Evolutionary conservation across 2,329 filamentous ascomycete genomes (phyloP), one percentile per base, ranked within the genome.

Genomic region (Endoconidiophora polonica): DNA sequence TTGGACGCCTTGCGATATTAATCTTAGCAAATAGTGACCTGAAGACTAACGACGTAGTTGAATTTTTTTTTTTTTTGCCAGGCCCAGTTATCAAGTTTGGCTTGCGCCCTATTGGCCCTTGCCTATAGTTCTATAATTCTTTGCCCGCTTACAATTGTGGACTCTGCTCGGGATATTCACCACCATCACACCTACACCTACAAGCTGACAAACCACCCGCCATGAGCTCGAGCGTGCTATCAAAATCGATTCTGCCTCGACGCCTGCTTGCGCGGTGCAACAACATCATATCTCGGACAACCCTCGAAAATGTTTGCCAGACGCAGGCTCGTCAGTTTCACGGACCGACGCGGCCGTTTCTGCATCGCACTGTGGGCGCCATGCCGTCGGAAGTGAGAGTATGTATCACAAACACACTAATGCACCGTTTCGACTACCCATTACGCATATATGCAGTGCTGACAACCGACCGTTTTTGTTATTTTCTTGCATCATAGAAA

Each of bases 181-280:
- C 20, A 24, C 46, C 7, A 42, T 42, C 41, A 24, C 33, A n/a
- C 39, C 47, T 18, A 36, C 45, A 24, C 16, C 16, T 36, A 14
- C 40, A 4, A 23, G n/a, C 9, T 51, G 29, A 37, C 40, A 16
- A 18, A 33, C 37, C 20, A 47, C 47, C 54, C 59, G 64, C 56
- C 41, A 73, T 73, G 71, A 73, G 71, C 58, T 63, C 69, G 39
- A 68, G 61, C 58, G 58, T 71, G 55, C 57, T 72, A 53, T 64
- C 64, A 54, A 73, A 70, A 62, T 66, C 67, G 45, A 64, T 64
- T 55, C 62, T 65, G 56, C 70, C 70, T 36, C 63, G 64, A 58
- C 68, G 70, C 56, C 62, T 66, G 55, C 59, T 73, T 53, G 66
- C 68, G 51, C 67, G 68, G 52, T 62, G 62, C 29, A 16, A 55